These are phyloP conservation scores for Solanum hybrid DNA, from an alignment of 305 asterid genomes.

Conservation along the genomic window DNA sequence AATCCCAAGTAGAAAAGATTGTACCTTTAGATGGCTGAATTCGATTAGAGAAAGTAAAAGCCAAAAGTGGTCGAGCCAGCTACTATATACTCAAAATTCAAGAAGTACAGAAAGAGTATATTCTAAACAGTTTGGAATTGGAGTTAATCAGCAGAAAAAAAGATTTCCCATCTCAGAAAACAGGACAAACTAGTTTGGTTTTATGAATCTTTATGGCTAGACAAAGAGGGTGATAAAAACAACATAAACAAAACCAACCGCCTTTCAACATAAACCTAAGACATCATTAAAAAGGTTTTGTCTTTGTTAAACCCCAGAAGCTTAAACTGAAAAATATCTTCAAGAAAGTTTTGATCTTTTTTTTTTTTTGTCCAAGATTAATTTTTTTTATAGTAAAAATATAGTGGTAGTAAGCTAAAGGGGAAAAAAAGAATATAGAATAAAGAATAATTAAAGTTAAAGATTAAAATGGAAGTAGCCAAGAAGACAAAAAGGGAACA, in stretches of 20 bases:
- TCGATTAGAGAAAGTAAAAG: not conserved
- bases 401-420: not conserved
- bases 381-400: not conserved
- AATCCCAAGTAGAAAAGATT: conserved; percentile 18
- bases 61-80: not conserved
- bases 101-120: conserved; percentile 2
- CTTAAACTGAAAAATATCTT: not conserved
- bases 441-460: not conserved
- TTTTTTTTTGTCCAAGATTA: not conserved
- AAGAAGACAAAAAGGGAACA: not conserved
- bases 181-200: not conserved
- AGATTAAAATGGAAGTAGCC: not conserved
- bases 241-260: not conserved
- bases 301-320: not conserved
- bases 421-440: not conserved
- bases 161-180: not conserved
- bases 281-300: not conserved
- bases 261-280: not conserved
- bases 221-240: not conserved
- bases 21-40: conserved; percentile 9
- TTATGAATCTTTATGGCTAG: not conserved
- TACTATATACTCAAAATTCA: conserved; percentile 10
- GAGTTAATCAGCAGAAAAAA: not conserved
- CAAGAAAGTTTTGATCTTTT: not conserved
- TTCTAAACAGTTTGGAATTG: not conserved